phyloP scores from a whole-genome alignment of 805 yeast species.

The Cyberlindnera mycetangii region DNA sequence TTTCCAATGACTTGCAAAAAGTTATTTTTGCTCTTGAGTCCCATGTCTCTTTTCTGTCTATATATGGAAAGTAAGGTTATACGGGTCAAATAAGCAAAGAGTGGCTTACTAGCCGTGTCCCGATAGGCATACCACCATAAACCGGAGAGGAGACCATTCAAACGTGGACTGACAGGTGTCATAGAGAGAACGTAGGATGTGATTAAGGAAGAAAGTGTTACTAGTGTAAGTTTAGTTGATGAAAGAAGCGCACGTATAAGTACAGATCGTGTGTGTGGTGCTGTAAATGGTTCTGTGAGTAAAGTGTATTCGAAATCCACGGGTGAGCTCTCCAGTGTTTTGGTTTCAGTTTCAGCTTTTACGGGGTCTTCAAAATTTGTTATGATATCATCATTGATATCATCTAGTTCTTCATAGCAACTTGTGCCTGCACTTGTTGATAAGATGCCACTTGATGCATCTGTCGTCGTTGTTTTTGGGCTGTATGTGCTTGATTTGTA shows the following conservation, averaged over 20 bases:
- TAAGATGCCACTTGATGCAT: conserved; percentile 1
- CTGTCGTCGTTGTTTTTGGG: background rate
- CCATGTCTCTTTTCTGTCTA: conserved; percentile 12
- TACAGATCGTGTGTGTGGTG: background rate
- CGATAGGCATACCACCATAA: conserved; percentile 15
- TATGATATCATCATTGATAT: conserved; percentile 1
- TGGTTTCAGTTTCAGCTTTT: background rate
- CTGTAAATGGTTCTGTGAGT: background rate
- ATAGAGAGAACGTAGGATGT: conserved; percentile 15
- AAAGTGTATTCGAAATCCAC: background rate
- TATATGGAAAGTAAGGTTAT: conserved; percentile 8
- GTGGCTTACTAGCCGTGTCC: conserved; percentile 1
- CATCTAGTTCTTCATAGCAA: conserved; percentile 4
- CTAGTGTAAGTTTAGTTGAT: background rate
- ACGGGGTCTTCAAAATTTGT: conserved; percentile 3
- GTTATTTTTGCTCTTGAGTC: background rate
- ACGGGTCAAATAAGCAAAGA: conserved; percentile 10
- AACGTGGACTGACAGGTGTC: conserved; percentile 8
- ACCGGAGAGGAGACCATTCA: conserved; percentile 17
- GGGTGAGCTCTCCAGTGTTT: background rate
- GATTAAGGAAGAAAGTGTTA: background rate
- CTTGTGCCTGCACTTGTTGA: conserved; percentile 5
- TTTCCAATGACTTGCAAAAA: background rate
- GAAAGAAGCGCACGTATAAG: background rate
- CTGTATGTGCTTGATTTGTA: background rate